Conservation (phyloP, 192 early-diverging fungal species). For the Thamnidium elegans region DNA sequence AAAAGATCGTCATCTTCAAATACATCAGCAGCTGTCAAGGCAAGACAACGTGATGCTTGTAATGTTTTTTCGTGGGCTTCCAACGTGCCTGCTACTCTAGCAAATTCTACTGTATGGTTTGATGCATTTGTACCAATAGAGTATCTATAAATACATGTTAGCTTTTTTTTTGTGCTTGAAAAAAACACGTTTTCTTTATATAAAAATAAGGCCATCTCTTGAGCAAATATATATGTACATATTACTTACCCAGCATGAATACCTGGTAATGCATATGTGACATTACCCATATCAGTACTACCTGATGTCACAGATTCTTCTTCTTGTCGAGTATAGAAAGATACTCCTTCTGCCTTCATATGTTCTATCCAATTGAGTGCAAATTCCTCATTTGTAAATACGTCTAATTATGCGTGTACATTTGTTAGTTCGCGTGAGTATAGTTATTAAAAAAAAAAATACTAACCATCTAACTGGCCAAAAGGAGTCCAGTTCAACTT, state of each 20-base stretch:
- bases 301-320: constrained; percentile 41
- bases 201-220: background rate
- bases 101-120: constrained; percentile 65
- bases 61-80: constrained; percentile 56
- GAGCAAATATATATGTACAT: background rate
- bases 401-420: constrained; percentile 40
- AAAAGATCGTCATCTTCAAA: constrained; percentile 44
- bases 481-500: constrained; percentile 41
- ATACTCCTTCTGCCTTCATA: constrained; percentile 45
- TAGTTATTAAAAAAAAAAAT: background rate
- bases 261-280: constrained; percentile 60
- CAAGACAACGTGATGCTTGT: constrained; percentile 47
- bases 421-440: background rate
- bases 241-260: constrained; percentile 46
- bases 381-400: constrained; percentile 59
- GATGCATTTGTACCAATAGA: constrained; percentile 44
- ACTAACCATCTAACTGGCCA: constrained; percentile 38
- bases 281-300: constrained; percentile 74
- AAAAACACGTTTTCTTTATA: background rate
- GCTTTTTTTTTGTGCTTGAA: background rate
- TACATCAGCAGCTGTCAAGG: constrained; percentile 47
- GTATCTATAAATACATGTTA: constrained; percentile 10
- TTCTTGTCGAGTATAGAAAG: constrained; percentile 29
- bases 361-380: constrained; percentile 44
- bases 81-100: constrained; percentile 50